These are phyloP conservation scores for Alnus glutinosa DNA, from an alignment of 306 rosid genomes.

Conservation along the genomic window DNA sequence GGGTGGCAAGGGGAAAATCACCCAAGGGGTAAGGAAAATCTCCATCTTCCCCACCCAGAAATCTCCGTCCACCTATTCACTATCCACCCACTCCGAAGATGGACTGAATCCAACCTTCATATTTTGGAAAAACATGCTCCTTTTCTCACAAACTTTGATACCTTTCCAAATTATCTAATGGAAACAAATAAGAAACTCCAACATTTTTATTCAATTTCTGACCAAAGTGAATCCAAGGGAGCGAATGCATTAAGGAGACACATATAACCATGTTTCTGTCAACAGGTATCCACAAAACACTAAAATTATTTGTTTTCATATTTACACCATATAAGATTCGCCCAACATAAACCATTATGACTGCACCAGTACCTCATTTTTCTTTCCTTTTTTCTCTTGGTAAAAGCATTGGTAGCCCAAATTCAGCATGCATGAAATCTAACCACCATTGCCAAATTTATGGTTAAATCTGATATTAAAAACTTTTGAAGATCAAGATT, in stretches of 20 bases:
- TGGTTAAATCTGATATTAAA: background rate
- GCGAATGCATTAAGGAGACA: background rate
- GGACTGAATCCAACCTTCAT: constrained; percentile 2
- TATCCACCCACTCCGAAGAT: too few relatives aligned
- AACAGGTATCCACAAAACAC: background rate
- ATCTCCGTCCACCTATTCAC: too few relatives aligned
- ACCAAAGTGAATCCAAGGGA: background rate
- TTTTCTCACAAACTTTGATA: constrained; percentile 27
- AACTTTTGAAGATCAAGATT: constrained; percentile 18
- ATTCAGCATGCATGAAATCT: constrained; percentile 7
- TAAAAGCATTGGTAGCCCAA: background rate
- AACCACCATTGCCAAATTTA: constrained; percentile 22
- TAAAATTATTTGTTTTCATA: background rate
- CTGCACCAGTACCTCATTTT: background rate
- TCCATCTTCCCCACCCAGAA: too few relatives aligned
- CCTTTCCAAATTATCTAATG: constrained; percentile 19
- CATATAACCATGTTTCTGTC: background rate
- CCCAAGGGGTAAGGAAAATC: too few relatives aligned
- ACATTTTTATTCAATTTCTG: background rate
- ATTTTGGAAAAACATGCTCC: constrained; percentile 17
- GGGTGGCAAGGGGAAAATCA: too few relatives aligned
- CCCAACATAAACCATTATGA: background rate
- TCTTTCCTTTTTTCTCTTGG: background rate
- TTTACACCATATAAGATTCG: background rate
- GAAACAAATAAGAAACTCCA: constrained; percentile 6